A percentile compares a stretch with the other conserved stretches of the same genome.
phyloP scores from a whole-genome alignment of 441 rosid species.

The Geranium incanum region DNA sequence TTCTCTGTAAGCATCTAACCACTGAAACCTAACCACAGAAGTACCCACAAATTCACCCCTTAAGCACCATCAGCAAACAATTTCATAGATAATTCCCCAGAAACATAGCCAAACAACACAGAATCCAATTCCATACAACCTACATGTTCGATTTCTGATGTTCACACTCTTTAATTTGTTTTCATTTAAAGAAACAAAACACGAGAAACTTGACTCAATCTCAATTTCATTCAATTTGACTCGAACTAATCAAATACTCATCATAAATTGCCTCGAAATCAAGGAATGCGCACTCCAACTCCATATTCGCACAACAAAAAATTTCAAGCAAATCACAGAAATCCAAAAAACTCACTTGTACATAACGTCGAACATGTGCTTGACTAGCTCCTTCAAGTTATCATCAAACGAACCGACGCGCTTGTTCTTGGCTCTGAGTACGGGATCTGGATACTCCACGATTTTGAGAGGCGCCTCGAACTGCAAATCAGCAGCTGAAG shows the following conservation, averaged over 20 bases:
- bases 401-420: conserved; percentile 57
- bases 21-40: neutral
- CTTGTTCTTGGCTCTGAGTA: conserved; percentile 64
- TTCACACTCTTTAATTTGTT: neutral
- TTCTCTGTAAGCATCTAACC: conserved; percentile 16
- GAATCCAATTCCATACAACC: neutral
- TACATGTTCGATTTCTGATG: neutral
- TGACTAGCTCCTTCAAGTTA: conserved; percentile 61
- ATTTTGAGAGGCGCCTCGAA: conserved; percentile 68
- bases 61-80: neutral
- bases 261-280: neutral
- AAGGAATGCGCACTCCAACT: neutral
- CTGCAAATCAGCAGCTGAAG: conserved; percentile 51
- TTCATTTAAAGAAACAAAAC: neutral
- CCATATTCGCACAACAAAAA: neutral
- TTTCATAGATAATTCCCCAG: neutral
- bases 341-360: conserved; percentile 54
- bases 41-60: neutral
- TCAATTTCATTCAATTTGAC: neutral
- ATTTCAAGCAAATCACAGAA: neutral
- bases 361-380: conserved; percentile 87
- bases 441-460: conserved; percentile 81
- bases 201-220: neutral
- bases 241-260: neutral
- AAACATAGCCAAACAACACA: neutral